Base-by-base conservation (phyloP, 805 yeast species). In the Maudiozyma pseudohumilis region DNA sequence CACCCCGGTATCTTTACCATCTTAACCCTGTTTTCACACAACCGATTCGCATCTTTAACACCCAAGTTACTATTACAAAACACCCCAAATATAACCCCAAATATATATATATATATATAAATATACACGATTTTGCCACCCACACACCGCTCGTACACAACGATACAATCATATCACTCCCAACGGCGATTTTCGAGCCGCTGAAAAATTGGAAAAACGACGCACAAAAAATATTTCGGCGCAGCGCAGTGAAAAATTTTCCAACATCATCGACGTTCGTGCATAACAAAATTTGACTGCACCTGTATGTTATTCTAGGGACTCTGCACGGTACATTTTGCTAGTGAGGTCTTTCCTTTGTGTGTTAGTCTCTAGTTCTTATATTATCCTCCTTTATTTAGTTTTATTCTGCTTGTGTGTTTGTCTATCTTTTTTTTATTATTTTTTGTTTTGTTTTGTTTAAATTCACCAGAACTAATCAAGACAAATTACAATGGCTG, bases 401-500 rank as follows among this genome's bases (percentile, higher is more conserved):
- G 26, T n/a, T n/a, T 24, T 24, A 11, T 4, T 24, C n/a, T n/a
- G 10, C n/a, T 11, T 24, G 10, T 24, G 4, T 11, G 10, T 11
- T 24, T 24, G 10, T 4, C 3, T 24, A 11, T 24, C n/a, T 11
- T 11, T 24, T 24, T 24, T n/a, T 24, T 24, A n/a, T 24, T 24
- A 24, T 2, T 24, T 24, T n/a, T 24, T 4, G n/a, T 24, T 24
- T 24, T 3, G 10, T 24, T 11, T 4, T 24, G 4, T 24, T 4
- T 24, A n/a, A n/a, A n/a, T 24, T 24, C n/a, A 24, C 10, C n/a
- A 24, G 4, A 3, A 24, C 26, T n/a, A 24, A 24, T 24, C 26
- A 24, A 24, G 26, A 24, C n/a, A 12, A n/a, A 13, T 21, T 19
- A 71, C 67, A 44, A 80, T 80, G 88, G 84, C 88, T 80, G 96